Conservation (phyloP, 768 basidiomycete genomes). For the Collybia mongolica region DNA sequence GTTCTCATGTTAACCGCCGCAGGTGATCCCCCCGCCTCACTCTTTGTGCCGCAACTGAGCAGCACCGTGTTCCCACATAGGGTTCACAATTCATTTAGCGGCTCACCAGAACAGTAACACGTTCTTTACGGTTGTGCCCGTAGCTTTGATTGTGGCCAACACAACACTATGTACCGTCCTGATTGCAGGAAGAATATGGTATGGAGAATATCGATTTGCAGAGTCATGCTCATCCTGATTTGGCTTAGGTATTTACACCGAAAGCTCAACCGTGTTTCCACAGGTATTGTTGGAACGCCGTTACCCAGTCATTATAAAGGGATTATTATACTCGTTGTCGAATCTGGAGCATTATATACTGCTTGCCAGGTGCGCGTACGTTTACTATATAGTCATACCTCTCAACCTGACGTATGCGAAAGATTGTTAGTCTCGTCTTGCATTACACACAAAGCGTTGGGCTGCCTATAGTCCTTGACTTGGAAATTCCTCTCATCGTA, state of each 20-base stretch:
- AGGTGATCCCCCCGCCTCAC: neutral
- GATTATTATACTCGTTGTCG: neutral
- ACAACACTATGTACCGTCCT: neutral
- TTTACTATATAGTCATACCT: too few relatives aligned
- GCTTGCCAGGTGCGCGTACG: neutral
- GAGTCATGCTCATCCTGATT: too few relatives aligned
- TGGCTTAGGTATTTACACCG: too few relatives aligned
- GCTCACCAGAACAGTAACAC: neutral
- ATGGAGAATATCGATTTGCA: neutral
- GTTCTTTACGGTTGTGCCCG: neutral
- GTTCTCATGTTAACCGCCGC: neutral
- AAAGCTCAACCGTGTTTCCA: too few relatives aligned
- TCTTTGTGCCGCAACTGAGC: neutral
- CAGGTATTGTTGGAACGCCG: neutral
- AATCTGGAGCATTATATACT: neutral
- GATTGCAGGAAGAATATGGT: neutral
- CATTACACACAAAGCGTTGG: constrained; percentile 3
- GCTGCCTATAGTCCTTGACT: neutral
- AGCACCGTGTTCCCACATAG: neutral
- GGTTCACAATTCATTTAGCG: neutral
- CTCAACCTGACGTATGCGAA: too few relatives aligned
- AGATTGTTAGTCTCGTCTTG: constrained; percentile 9
- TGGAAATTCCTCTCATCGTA: neutral
- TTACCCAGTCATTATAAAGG: neutral
- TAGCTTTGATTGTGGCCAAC: neutral